phyloP scores from a whole-genome alignment of 805 yeast species.

The Saccharomycopsis microspora region DNA sequence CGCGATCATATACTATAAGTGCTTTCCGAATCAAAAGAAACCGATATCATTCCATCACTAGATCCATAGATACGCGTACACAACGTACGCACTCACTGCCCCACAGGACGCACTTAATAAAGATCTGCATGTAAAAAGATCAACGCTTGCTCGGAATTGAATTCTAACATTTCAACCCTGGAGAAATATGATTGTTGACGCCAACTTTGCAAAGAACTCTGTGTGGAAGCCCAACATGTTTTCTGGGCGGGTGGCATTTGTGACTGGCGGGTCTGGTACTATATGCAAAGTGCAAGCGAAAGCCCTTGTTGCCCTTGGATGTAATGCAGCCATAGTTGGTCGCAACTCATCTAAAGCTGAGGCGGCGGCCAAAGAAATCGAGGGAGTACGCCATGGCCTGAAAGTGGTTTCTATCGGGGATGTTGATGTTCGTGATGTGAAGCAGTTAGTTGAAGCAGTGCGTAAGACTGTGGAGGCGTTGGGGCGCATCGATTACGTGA shows the following conservation, averaged over 20 bases:
- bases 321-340: conserved; percentile 79
- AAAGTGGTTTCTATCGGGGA: conserved; percentile 61
- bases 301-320: conserved; percentile 74
- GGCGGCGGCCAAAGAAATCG: conserved; percentile 56
- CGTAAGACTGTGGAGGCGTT: conserved; percentile 49
- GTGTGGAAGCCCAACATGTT: conserved; percentile 51
- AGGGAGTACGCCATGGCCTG: conserved; percentile 42
- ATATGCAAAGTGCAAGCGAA: conserved; percentile 86
- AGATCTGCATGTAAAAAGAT: no score
- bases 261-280: conserved; percentile 97
- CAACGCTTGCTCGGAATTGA: no score
- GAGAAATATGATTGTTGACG: conserved; percentile 8
- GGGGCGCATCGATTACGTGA: conserved; percentile 77
- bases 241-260: conserved; percentile 76
- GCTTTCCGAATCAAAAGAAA: no score
- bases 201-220: conserved; percentile 5
- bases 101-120: no score
- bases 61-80: no score
- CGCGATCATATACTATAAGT: no score
- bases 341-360: conserved; percentile 59
- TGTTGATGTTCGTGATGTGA: conserved; percentile 68
- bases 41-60: no score
- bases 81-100: no score
- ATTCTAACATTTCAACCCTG: no score
- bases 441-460: conserved; percentile 52